Evolutionary conservation across 2,329 filamentous ascomycete genomes (phyloP), one percentile per base, ranked within the genome.

Genomic region (Colletotrichum sp.): DNA sequence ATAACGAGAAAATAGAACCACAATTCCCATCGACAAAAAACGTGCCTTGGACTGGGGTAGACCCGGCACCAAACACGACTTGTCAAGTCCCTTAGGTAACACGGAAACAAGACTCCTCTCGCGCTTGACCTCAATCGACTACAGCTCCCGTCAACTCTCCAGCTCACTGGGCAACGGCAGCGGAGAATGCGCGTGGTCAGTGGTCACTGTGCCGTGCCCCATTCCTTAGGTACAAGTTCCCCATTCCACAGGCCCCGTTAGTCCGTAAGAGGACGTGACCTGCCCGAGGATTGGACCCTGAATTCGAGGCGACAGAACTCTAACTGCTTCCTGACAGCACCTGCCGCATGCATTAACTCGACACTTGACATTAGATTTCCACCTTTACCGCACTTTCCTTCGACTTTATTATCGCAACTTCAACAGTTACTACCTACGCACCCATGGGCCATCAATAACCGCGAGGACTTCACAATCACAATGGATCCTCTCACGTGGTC

Each of bases 251-350:
- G 36, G 36, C 16, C 55, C 24, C 55, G 13, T 26, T 58, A 28
- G 24, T 21, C 66, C n/a, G 9, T 15, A 15, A 55, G 52, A 55
- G 12, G 26, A 28, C 38, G 26, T 28, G 28, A n/a, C 57, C 65
- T 32, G 10, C 21, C 12, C 65, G 60, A 71, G 48, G 32, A 32
- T n/a, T 72, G 38, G 72, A 75, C 72, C 72, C 68, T 72, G 72
- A 58, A 63, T 63, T 63, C 64, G 24, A 36, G 66, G 36, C 24
- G 64, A 38, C 63, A 26, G 21, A 52, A 28, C 36, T 67, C 71
- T 67, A 71, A 64, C 57, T 63, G 66, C 63, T 67, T 43, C 26
- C 43, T 21, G 43, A 52, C 43, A 52, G 43, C 43, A 52, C 43
- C 43, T 52, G 43, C 43, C 43, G 43, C 43, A 52, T 52, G 43